Percentiles rank a stretch among this genome's conserved stretches.
Evolutionary conservation across 306 rosid genomes (phyloP).

Genomic region (Cucurbita argyrosperma): DNA sequence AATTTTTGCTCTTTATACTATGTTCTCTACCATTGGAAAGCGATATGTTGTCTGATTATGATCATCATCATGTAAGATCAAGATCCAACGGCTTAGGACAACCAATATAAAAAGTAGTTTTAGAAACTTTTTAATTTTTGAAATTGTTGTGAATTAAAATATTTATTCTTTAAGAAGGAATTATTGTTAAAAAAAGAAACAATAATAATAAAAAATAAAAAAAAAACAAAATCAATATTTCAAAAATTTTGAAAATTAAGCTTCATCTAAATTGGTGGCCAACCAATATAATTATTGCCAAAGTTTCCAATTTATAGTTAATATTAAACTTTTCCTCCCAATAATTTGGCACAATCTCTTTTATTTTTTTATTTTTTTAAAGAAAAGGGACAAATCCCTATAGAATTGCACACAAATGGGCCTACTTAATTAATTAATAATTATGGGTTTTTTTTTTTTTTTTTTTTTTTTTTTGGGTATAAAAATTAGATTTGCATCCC

Average conservation of each 20-base stretch:
- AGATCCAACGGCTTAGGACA: too few relatives aligned
- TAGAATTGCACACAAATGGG: neutral
- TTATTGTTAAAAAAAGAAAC: neutral
- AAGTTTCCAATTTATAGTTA: neutral
- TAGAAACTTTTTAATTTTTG: too few relatives aligned
- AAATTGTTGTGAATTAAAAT: too few relatives aligned
- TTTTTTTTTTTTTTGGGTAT: neutral
- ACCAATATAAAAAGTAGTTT: too few relatives aligned
- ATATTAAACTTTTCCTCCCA: neutral
- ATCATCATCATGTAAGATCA: too few relatives aligned
- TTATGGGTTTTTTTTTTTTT: too few relatives aligned
- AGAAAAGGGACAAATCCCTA: neutral
- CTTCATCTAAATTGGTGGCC: neutral
- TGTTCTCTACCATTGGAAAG: too few relatives aligned
- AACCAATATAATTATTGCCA: neutral
- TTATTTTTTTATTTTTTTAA: neutral
- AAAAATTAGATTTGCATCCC: neutral
- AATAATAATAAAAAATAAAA: neutral
- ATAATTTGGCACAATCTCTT: neutral
- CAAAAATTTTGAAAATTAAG: too few relatives aligned
- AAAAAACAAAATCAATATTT: neutral
- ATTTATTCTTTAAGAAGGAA: too few relatives aligned
- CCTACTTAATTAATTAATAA: neutral
- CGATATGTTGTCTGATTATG: too few relatives aligned
- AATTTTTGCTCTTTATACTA: too few relatives aligned